phyloP scores from a whole-genome alignment of 177 flowering plant genomes.

The Vitis hybrid region DNA sequence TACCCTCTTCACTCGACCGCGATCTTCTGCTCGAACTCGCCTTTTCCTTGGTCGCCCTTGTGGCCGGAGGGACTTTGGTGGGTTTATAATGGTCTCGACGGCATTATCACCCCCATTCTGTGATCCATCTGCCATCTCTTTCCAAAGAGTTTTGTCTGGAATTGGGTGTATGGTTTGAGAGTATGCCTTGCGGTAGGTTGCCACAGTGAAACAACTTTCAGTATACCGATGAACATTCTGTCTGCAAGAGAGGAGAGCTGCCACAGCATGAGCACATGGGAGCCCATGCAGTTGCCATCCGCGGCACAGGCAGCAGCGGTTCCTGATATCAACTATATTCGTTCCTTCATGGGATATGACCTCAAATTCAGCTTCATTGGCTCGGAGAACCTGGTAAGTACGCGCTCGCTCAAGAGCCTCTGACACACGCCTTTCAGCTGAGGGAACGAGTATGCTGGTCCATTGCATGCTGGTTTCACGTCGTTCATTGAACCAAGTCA shows the following conservation, averaged over 20 bases:
- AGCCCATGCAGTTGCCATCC: slow-evolving; percentile 32
- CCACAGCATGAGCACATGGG: slow-evolving; percentile 34
- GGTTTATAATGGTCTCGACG: slow-evolving; percentile 16
- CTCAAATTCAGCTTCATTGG: slow-evolving; percentile 30
- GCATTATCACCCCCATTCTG: slow-evolving; percentile 3
- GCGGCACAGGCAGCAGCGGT: slow-evolving; percentile 25
- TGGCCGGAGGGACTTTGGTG: slow-evolving; percentile 26
- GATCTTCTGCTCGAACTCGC: slow-evolving; percentile 25
- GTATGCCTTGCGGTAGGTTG: slow-evolving; percentile 28
- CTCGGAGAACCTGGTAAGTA: slow-evolving; percentile 22
- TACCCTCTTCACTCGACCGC: slow-evolving; percentile 25
- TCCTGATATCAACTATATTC: slow-evolving; percentile 24
- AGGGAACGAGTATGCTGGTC: slow-evolving; percentile 30
- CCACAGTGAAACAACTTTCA: slow-evolving; percentile 30
- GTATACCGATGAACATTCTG: slow-evolving; percentile 29
- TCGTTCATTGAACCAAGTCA: slow-evolving; percentile 30
- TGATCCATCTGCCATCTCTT: slow-evolving; percentile 15
- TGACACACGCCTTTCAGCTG: slow-evolving; percentile 26
- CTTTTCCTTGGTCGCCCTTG: slow-evolving; percentile 25
- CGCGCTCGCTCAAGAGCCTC: slow-evolving; percentile 27
- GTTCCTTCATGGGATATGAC: slow-evolving; percentile 29
- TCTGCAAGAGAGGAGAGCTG: slow-evolving; percentile 26
- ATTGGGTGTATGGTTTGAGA: slow-evolving; percentile 30
- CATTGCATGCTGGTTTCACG: slow-evolving; percentile 27
- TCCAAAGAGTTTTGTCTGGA: slow-evolving; percentile 27